phyloP scores from a whole-genome alignment of 805 yeast genomes.

The Teunomyces funiuensis region DNA sequence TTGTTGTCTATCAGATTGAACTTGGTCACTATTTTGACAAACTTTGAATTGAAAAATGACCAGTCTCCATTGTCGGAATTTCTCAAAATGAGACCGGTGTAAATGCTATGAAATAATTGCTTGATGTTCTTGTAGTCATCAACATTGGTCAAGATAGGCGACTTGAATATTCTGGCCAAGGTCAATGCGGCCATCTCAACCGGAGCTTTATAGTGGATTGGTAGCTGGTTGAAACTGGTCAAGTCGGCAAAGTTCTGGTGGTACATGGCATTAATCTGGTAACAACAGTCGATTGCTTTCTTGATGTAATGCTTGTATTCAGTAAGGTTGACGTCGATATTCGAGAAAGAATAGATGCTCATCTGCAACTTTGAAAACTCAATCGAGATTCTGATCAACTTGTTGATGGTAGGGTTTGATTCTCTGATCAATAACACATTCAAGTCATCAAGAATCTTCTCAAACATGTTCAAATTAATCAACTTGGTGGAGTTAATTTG shows the following conservation, averaged over 20 bases:
- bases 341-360: constrained; percentile 34
- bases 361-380: constrained; percentile 40
- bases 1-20: constrained; percentile 19
- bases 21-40: constrained; percentile 23
- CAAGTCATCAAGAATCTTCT: constrained; percentile 36
- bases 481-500: constrained; percentile 27
- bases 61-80: constrained; percentile 19
- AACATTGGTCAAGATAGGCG: constrained; percentile 27
- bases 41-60: constrained; percentile 22
- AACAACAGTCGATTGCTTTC: constrained; percentile 24
- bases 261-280: constrained; percentile 25
- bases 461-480: constrained; percentile 44
- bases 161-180: constrained; percentile 32
- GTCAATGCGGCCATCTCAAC: constrained; percentile 33
- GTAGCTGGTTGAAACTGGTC: constrained; percentile 29
- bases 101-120: constrained; percentile 21
- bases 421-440: constrained; percentile 11
- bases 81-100: constrained; percentile 15
- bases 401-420: constrained; percentile 18
- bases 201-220: constrained; percentile 41
- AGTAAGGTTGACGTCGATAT: constrained; percentile 16
- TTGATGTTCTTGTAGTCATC: constrained; percentile 27
- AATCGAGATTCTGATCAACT: constrained; percentile 31
- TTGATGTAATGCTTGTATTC: constrained; percentile 34
- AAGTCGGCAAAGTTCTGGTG: constrained; percentile 19